These are phyloP conservation scores for Fusarium hostae DNA, from an alignment of 2,329 filamentous ascomycete genomes.

Conservation along the genomic window DNA sequence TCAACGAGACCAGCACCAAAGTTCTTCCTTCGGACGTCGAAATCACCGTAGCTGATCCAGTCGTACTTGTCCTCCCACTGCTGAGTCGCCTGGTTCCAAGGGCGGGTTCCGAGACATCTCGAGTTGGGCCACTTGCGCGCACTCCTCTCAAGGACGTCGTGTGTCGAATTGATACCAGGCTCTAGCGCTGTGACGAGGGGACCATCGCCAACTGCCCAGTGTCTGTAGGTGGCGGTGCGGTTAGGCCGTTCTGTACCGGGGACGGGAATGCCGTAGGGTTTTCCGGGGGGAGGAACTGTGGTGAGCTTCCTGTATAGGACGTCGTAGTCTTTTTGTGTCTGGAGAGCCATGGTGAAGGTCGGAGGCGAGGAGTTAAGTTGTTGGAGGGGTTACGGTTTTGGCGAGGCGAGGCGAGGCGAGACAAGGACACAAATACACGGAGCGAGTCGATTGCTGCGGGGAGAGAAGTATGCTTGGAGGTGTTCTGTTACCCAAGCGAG, in stretches of 20 bases:
- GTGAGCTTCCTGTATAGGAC: conserved; percentile 65
- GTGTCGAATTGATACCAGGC: conserved; percentile 75
- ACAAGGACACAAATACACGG: conserved; percentile 13
- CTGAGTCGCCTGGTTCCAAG: conserved; percentile 80
- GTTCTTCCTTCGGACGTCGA: conserved; percentile 82
- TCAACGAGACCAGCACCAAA: conserved; percentile 88
- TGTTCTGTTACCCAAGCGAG: conserved; percentile 12
- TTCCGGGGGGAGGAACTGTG: conserved; percentile 74
- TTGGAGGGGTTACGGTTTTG: conserved; percentile 16
- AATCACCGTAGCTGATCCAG: conserved; percentile 85
- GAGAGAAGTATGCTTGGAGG: conserved; percentile 13
- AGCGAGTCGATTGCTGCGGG: conserved; percentile 11
- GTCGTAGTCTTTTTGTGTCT: conserved; percentile 46
- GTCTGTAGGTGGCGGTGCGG: conserved; percentile 81
- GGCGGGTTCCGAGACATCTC: conserved; percentile 81
- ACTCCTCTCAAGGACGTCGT: conserved; percentile 82
- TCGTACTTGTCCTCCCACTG: conserved; percentile 78
- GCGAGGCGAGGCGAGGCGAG: conserved; percentile 26
- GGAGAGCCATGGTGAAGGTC: conserved; percentile 48
- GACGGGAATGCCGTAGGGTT: conserved; percentile 81
- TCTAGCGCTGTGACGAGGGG: conserved; percentile 78
- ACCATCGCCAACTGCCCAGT: conserved; percentile 80
- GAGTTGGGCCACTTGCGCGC: conserved; percentile 71
- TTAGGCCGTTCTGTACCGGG: conserved; percentile 79
- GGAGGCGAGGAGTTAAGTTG: conserved; percentile 4